phyloP scores from a whole-genome alignment of 2,329 filamentous ascomycete species.

The Apiospora marii region DNA sequence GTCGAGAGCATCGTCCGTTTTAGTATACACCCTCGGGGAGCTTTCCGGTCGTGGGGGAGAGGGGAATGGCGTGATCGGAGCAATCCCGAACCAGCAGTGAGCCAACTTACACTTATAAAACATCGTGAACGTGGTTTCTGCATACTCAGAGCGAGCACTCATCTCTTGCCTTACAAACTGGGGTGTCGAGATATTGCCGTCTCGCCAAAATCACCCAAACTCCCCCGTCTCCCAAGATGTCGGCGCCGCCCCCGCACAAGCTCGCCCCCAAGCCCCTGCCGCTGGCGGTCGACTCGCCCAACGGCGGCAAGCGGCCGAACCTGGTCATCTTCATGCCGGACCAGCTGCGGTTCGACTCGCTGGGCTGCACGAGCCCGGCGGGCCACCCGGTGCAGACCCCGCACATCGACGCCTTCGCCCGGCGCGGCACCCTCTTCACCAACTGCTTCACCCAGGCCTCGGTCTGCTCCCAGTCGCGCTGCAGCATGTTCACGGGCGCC shows the following conservation, averaged over 20 bases:
- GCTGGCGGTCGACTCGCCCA: constrained; percentile 18
- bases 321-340: constrained; percentile 57
- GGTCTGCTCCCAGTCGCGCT: constrained; percentile 55
- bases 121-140: background rate
- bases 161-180: background rate
- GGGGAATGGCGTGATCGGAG: background rate
- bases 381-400: constrained; percentile 44
- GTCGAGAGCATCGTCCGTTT: background rate
- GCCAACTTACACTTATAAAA: background rate
- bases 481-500: constrained; percentile 55
- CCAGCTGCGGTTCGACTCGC: constrained; percentile 54
- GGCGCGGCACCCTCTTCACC: constrained; percentile 49
- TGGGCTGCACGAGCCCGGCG: constrained; percentile 43
- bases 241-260: background rate
- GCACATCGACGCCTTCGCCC: constrained; percentile 52
- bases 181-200: too few species aligned
- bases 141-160: fast-evolving
- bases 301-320: constrained; percentile 38
- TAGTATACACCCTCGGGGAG: background rate
- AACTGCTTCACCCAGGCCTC: constrained; percentile 56
- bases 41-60: background rate
- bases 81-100: background rate
- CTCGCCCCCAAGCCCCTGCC: constrained; percentile 16
- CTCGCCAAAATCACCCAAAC: background rate
- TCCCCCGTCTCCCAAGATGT: background rate